Base-by-base conservation (phyloP, 2,329 filamentous ascomycete genomes). In the Fusarium tjaetaba region DNA sequence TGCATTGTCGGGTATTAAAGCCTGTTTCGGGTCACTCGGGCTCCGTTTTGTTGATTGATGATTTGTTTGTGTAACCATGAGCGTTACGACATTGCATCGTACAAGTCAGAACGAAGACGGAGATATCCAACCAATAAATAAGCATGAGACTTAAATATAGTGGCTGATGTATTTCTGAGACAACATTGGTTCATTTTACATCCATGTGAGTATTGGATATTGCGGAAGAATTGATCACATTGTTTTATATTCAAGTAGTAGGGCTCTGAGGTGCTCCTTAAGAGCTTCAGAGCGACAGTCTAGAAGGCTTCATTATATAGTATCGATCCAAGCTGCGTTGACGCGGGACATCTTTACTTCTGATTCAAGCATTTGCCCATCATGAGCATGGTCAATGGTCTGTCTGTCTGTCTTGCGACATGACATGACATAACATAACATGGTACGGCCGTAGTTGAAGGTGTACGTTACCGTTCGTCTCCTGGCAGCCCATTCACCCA, bases 1-100 rank as follows among this genome's bases (percentile, higher is more conserved):
- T 28, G 22, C 26, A 13, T 48, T 48, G 28, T 56, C 45, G 20
- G 26, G 41, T 32, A 42, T 51, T 36, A n/a, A 59, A 52, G 22
- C 45, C 52, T 65, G 65, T 43, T 70, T 70, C 51, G 65, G 65
- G 51, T 38, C 30, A 57, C 42, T 65, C 59, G 65, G 67, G 36
- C 24, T 43, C 64, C 42, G 26, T 49, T 52, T 24, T 39, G 20
- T 24, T 30, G 45, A 62, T 26, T 58, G 55, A 45, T 58, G 55
- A 43, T 26, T 69, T 46, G 24, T 39, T 51, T 53, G 59, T 70
- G 51, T 70, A 49, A 59, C 59, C 30, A 34, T 55, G 64, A 51
- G 22, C 45, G 36, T n/a, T 69, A 24, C 49, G 49, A 55, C 41
- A 43, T 38, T 48, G 28, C 20, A 34, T 61, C 39, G 53, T 36